Base-by-base conservation (phyloP, 345 rosid genomes). In the Sonneratia caseolaris region DNA sequence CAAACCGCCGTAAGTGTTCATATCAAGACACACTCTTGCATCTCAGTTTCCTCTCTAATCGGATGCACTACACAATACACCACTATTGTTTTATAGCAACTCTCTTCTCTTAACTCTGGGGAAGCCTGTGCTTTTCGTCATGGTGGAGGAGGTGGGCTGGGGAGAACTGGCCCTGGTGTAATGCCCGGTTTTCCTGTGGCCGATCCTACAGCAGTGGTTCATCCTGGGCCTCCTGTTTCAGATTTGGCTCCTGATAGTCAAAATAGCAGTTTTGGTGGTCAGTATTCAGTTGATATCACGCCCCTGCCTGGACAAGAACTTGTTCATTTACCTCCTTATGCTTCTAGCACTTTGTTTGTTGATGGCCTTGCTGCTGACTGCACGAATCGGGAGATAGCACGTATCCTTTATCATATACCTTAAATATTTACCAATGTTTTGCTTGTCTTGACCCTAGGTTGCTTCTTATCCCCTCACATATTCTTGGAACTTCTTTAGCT, bases 341-440 rank as follows among this genome's bases (percentile, higher is more conserved):
- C 89, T 68, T 80, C 97, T 70, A 88, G 77, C 76, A 92, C 97
- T 59, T 81, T 90, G 37, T 92, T 79, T 82, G 90, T 92, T 68
- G 97, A 92, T 75, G 92, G 97, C 38, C 87, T 92, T 77, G 89
- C 97, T 76, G 71, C 91, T 64, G 87, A 87, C 80, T 82, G 86
- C 82, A 81, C 86, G 7, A 86, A 77, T 82, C 85, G 96, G 71
- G 94, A 89, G 84, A 94, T 92, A 70, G 92, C 96, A 48, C 92
- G 92, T 92, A 88, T 92, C 97, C 96, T 89, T 61, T 70, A 38
- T 40, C 24, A 37, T 21, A 37, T 40, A 21, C 18, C 15, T 68
- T 36, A 16, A 68, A 68, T 4, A 40, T 42, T 19, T 43, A 16
- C 15, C 35, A 7, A 67, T 22, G 3, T 43, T 67, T 70, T 70